Percentiles rank a stretch among this genome's conserved stretches.
Evolutionary conservation across 208 protist species (phyloP).

Genomic region (Plasmodiophora brassicae): DNA sequence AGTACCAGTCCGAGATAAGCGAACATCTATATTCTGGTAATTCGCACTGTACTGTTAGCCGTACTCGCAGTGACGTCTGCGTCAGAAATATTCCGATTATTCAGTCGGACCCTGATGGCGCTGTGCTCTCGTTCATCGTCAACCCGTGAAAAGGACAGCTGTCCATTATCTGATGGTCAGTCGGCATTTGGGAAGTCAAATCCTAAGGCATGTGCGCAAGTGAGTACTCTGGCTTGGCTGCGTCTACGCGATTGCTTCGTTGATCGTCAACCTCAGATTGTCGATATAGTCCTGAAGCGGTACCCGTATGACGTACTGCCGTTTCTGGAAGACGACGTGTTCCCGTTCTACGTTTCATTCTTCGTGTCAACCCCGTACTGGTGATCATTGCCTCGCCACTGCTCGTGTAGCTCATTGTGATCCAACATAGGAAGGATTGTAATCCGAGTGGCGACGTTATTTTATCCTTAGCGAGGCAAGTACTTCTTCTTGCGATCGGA

Average conservation of each 20-base stretch:
- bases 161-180: too few relatives aligned
- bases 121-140: too few relatives aligned
- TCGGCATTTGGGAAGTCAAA: too few relatives aligned
- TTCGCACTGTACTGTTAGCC: background rate
- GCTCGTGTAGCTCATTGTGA: background rate
- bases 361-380: background rate
- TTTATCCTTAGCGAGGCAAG: background rate
- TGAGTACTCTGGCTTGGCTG: too few relatives aligned
- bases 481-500: background rate
- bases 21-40: background rate
- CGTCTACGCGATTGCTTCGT: too few relatives aligned
- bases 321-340: conserved; percentile 20
- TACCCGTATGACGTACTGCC: background rate
- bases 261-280: too few relatives aligned
- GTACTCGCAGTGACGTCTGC: background rate
- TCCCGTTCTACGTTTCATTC: background rate
- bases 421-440: background rate
- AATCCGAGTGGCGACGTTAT: background rate
- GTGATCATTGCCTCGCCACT: background rate
- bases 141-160: too few relatives aligned
- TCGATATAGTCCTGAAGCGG: background rate
- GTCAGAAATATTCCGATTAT: background rate
- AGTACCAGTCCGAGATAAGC: conserved; percentile 24
- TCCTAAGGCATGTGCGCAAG: too few relatives aligned
- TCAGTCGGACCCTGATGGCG: background rate